Evolutionary conservation across 2,329 filamentous ascomycete species (phyloP).

Genomic region (Phoma sp.): DNA sequence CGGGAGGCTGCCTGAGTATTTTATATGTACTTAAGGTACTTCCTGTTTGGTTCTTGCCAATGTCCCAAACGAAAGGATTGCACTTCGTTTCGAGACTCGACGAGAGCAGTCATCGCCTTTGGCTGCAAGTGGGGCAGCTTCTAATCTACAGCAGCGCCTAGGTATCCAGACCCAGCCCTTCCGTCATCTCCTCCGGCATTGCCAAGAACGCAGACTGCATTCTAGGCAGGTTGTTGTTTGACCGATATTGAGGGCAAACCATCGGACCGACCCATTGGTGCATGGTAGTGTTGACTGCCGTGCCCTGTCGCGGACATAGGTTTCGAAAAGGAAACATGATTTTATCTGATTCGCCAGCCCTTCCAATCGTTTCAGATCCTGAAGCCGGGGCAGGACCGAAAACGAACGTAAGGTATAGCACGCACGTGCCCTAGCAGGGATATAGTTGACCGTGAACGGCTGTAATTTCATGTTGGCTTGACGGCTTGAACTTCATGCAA

Average conservation of each 20-base stretch:
- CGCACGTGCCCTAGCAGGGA: constrained; percentile 10
- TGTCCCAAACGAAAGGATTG: background rate
- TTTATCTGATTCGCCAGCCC: constrained; percentile 9
- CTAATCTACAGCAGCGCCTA: constrained; percentile 5
- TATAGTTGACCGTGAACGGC: background rate
- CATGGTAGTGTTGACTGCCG: constrained; percentile 3
- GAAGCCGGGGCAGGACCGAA: constrained; percentile 10
- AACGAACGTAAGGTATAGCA: constrained; percentile 3
- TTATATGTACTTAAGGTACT: background rate
- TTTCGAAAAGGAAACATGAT: constrained; percentile 7
- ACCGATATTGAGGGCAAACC: constrained; percentile 9
- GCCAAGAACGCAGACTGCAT: constrained; percentile 12
- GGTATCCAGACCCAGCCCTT: constrained; percentile 10
- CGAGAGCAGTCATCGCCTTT: background rate
- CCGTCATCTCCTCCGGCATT: constrained; percentile 7
- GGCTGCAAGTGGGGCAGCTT: constrained; percentile 9
- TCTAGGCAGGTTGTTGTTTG: constrained; percentile 17
- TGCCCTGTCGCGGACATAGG: constrained; percentile 2
- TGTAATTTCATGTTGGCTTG: constrained; percentile 4
- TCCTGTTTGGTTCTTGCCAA: background rate
- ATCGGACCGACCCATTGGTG: constrained; percentile 11
- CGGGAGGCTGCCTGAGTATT: background rate
- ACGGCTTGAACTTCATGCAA: constrained; percentile 1
- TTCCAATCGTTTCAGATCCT: constrained; percentile 2
- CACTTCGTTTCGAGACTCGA: constrained; percentile 1